Percentiles rank a stretch among this genome's conserved stretches.
Evolutionary conservation across 2,329 filamentous ascomycete species (phyloP).

Genomic region (Gnomoniopsis sp.): DNA sequence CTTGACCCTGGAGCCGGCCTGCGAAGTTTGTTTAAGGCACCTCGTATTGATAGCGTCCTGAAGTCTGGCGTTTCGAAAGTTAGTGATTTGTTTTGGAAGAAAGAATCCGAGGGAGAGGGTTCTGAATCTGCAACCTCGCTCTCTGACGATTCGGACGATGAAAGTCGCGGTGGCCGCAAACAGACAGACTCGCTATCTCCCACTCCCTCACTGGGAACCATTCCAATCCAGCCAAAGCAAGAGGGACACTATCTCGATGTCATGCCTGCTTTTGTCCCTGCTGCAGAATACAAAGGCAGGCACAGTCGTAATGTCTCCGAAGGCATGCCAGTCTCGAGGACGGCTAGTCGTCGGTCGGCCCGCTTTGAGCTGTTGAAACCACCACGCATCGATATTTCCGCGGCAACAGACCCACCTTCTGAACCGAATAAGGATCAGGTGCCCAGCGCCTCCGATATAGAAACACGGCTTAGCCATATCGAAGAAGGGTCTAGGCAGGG

Average conservation of each 20-base stretch:
- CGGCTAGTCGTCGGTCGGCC: conserved; percentile 38
- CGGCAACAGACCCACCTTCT: conserved; percentile 31
- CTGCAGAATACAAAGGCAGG: conserved; percentile 27
- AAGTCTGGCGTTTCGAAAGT: conserved; percentile 55
- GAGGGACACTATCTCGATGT: conserved; percentile 47
- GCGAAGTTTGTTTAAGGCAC: conserved; percentile 74
- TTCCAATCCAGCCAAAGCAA: conserved; percentile 28
- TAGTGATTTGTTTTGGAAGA: conserved; percentile 56
- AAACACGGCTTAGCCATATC: conserved; percentile 30
- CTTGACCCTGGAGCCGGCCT: conserved; percentile 51
- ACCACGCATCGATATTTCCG: conserved; percentile 44
- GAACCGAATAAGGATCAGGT: conserved; percentile 23
- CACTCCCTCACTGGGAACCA: conserved; percentile 33
- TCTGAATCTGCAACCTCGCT: conserved; percentile 36
- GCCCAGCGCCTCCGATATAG: conserved; percentile 36
- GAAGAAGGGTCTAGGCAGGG: conserved; percentile 28
- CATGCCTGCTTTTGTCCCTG: conserved; percentile 47
- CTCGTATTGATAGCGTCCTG: conserved; percentile 70
- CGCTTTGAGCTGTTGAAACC: conserved; percentile 48
- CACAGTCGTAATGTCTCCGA: conserved; percentile 10
- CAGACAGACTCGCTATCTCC: conserved; percentile 20
- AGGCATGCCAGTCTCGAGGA: conserved; percentile 25
- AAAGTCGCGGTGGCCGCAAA: conserved; percentile 37
- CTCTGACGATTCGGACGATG: conserved; percentile 48
- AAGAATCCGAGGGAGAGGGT: conserved; percentile 36